A percentile compares a stretch with the other conserved stretches of the same genome.
Evolutionary conservation across 208 protist species (phyloP).

Genomic region (Trypanosoma theileri): DNA sequence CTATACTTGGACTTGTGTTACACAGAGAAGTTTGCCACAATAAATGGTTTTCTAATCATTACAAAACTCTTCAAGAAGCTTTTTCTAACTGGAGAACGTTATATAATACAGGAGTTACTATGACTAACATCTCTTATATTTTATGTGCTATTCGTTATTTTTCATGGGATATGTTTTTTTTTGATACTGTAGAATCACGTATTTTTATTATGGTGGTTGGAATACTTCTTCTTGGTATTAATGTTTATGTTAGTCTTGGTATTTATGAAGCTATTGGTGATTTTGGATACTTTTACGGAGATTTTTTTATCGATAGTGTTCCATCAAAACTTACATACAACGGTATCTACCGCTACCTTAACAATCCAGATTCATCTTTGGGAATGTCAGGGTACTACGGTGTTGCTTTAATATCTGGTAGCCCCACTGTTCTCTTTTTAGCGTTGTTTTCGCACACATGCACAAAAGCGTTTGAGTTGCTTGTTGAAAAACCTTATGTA

Average conservation of each 20-base stretch:
- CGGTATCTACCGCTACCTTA: conserved; percentile 95
- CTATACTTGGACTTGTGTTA: conserved; percentile 80
- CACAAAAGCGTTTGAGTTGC: conserved; percentile 77
- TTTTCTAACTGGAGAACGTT: conserved; percentile 93
- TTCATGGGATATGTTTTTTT: conserved; percentile 42
- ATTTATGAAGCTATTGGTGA: conserved; percentile 88
- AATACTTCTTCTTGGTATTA: conserved; percentile 72
- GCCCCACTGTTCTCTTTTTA: conserved; percentile 59
- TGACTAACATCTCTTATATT: conserved; percentile 53
- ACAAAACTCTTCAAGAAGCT: conserved; percentile 56
- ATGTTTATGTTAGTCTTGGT: conserved; percentile 76
- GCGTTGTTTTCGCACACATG: conserved; percentile 75
- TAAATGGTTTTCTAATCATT: conserved; percentile 81
- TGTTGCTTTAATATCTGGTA: conserved; percentile 85
- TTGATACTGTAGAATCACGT: conserved; percentile 37
- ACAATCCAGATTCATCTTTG: conserved; percentile 91
- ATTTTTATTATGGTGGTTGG: conserved; percentile 51
- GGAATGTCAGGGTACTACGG: conserved; percentile 92
- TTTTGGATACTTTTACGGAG: conserved; percentile 94
- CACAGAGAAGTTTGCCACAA: conserved; percentile 49
- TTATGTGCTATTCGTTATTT: conserved; percentile 52
- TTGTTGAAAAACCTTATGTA: conserved; percentile 86
- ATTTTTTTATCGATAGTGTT: conserved; percentile 82
- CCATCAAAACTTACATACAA: conserved; percentile 83
- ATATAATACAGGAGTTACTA: conserved; percentile 78